Conservation (phyloP, 768 basidiomycete species). For the Collybia sp. region DNA sequence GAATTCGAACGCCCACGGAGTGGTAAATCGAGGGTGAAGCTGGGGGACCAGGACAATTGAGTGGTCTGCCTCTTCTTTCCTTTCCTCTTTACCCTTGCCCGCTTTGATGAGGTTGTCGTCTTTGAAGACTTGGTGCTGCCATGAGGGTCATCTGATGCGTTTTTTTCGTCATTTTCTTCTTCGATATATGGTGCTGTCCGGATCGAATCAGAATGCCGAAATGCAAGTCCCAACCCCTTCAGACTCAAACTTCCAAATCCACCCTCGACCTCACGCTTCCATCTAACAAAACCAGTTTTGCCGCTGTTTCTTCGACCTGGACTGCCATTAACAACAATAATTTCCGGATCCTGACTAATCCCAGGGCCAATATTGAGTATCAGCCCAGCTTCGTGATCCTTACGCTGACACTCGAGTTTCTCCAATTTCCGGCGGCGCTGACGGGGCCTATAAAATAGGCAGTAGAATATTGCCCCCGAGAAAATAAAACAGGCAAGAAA, state of each 20-base stretch:
- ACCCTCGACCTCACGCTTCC: slow-evolving; percentile 39
- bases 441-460: slow-evolving; percentile 45
- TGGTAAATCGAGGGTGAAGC: slow-evolving; percentile 29
- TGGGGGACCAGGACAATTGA: slow-evolving; percentile 30
- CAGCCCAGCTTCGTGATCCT: slow-evolving; percentile 13
- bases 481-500: slow-evolving; percentile 46
- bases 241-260: slow-evolving; percentile 17
- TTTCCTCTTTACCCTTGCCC: slow-evolving; percentile 32
- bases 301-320: slow-evolving; percentile 20
- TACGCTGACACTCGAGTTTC: slow-evolving; percentile 7
- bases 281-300: slow-evolving; percentile 34
- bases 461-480: slow-evolving; percentile 34
- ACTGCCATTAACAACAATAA: slow-evolving; percentile 6
- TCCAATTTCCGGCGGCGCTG: slow-evolving; percentile 19
- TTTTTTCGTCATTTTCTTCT: no score
- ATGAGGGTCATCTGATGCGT: background rate
- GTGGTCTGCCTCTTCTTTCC: slow-evolving; percentile 18
- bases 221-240: slow-evolving; percentile 30
- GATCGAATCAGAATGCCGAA: slow-evolving; percentile 31
- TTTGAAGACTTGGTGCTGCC: slow-evolving; percentile 22
- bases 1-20: slow-evolving; percentile 18
- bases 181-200: no score
- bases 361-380: slow-evolving; percentile 17
- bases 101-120: slow-evolving; percentile 13
- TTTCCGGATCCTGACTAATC: slow-evolving; percentile 4